phyloP scores from a whole-genome alignment of 768 basidiomycete genomes.

The Tricholoma sp. region DNA sequence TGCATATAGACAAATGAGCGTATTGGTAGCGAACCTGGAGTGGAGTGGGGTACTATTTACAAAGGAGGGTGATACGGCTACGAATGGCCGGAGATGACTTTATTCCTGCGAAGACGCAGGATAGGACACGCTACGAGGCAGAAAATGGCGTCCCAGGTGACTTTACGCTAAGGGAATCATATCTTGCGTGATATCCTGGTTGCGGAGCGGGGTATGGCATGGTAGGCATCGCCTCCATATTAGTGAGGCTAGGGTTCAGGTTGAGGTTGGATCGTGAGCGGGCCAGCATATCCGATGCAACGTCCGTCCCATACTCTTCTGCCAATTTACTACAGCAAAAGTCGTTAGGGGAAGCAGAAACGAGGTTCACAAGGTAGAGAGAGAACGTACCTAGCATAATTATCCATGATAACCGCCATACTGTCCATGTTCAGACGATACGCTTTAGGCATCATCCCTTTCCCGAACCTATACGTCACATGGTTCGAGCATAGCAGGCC shows the following conservation, averaged over 20 bases:
- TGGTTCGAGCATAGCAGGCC: slow-evolving; percentile 75
- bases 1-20: neutral
- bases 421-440: slow-evolving; percentile 69
- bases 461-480: slow-evolving; percentile 82
- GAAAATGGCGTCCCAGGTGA: slow-evolving; percentile 4
- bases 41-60: neutral
- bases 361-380: slow-evolving; percentile 11
- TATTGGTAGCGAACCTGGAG: no score
- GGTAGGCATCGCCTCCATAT: slow-evolving; percentile 20
- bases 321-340: slow-evolving; percentile 61
- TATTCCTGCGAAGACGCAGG: neutral
- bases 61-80: neutral
- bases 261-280: slow-evolving; percentile 54
- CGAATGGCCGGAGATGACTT: neutral
- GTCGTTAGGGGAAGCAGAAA: neutral
- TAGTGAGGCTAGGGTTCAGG: slow-evolving; percentile 9
- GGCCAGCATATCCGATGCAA: slow-evolving; percentile 53
- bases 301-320: slow-evolving; percentile 63
- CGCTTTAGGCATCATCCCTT: slow-evolving; percentile 84
- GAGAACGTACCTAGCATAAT: slow-evolving; percentile 61
- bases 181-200: slow-evolving; percentile 12
- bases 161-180: slow-evolving; percentile 18
- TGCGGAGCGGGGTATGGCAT: slow-evolving; percentile 20
- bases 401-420: slow-evolving; percentile 83
- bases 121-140: neutral